Conservation (phyloP, 2,329 filamentous ascomycete species). For the Aspergillaceae sp. region DNA sequence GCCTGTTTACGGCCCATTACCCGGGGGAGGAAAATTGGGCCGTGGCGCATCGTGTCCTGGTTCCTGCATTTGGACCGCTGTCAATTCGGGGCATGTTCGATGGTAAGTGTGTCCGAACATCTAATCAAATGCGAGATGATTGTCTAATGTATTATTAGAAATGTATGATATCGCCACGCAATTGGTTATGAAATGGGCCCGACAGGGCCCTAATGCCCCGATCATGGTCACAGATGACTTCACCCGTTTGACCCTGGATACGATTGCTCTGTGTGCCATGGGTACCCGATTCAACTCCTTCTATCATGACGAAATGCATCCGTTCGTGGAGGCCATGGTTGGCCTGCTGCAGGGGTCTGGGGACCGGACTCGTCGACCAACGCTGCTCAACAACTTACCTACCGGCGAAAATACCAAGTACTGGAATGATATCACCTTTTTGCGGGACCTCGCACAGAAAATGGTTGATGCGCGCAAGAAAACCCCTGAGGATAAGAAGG, state of each 20-base stretch:
- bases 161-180: constrained; percentile 36
- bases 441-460: constrained; percentile 50
- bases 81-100: constrained; percentile 38
- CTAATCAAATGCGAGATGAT: neutral
- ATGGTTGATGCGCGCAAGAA: constrained; percentile 52
- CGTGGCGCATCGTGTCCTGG: constrained; percentile 46
- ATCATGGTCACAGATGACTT: constrained; percentile 60
- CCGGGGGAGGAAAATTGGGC: constrained; percentile 51
- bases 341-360: constrained; percentile 53
- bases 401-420: constrained; percentile 24
- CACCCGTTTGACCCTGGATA: constrained; percentile 64
- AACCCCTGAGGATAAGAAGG: constrained; percentile 51
- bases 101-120: constrained; percentile 12
- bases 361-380: constrained; percentile 41
- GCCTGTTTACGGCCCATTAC: constrained; percentile 53
- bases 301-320: constrained; percentile 60
- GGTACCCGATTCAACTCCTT: constrained; percentile 66
- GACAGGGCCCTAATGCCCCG: constrained; percentile 44
- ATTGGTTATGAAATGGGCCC: constrained; percentile 35
- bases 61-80: constrained; percentile 42
- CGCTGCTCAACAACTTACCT: constrained; percentile 39
- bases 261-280: constrained; percentile 63
- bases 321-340: constrained; percentile 61
- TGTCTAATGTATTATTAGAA: constrained; percentile 10
- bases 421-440: constrained; percentile 27